Base-by-base conservation (phyloP, 768 basidiomycete species). In the Kwoniella shandongensis region DNA sequence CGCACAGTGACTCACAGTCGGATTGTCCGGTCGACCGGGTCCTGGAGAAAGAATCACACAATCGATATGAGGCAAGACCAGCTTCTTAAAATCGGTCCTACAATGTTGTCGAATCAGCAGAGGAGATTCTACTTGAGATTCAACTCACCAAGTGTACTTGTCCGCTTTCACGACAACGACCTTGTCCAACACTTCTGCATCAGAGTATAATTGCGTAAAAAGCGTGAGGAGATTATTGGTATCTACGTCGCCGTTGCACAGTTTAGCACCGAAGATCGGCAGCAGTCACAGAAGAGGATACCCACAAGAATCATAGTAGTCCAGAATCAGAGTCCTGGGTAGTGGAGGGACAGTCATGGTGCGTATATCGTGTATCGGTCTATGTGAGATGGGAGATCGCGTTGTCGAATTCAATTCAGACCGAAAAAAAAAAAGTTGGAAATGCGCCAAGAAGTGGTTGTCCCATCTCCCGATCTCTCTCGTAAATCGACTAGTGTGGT, bases 21-120 rank as follows among this genome's bases (percentile, higher is more conserved):
- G 62, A 22, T 62, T 71, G 51, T 74, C 73, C 3, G 77, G 73
- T 41, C 70, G 36, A 7, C 77, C 77, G 6, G 77, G 77, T 10
- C 77, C 77, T 20, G 77, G 77, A 1, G 77, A 78, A 2, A 78
- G 66, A 44, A 78, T 73, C 18, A 78, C 57, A 51, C 75, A 76
- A 41, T 78, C 77, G n/a, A 77, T 65, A n/a, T 50, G 42, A 1
- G 73, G 73, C 25, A 76, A 55, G 5, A 76, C 61, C 1, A 57
- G 36, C 5, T 57, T 23, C 32, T 55, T 57, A 44, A 74, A 75
- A 15, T 66, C 61, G 4, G 65, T 54, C 76, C 72, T 73, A 36
- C 11, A 13, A 26, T 39, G 27, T 22, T 15, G 27, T 3, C 15
- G 17, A 41, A 32, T 61, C 60, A 53, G 42, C 44, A n/a, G 12